Evolutionary conservation across 208 protist species (phyloP).

Genomic region (Endotrypanum monterogeii): DNA sequence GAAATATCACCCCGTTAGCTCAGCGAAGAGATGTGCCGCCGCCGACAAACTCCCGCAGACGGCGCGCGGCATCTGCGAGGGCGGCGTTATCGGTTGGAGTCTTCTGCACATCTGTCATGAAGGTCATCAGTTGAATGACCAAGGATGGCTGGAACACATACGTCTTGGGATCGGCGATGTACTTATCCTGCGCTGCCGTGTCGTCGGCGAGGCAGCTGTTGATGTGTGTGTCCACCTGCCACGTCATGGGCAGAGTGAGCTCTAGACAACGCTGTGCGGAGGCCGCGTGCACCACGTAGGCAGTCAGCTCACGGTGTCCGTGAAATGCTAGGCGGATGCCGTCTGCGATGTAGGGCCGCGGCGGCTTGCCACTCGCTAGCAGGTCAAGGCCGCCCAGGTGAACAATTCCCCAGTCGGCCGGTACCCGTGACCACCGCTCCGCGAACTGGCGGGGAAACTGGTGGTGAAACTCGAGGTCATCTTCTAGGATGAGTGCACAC

Average conservation of each 20-base stretch:
- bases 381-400: slow-evolving; percentile 90
- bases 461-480: slow-evolving; percentile 90
- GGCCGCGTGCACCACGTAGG: slow-evolving; percentile 78
- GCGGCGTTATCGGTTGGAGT: slow-evolving; percentile 59
- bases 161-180: slow-evolving; percentile 84
- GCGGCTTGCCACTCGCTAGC: slow-evolving; percentile 75
- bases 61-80: slow-evolving; percentile 84
- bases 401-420: slow-evolving; percentile 88
- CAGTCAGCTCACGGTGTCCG: slow-evolving; percentile 90
- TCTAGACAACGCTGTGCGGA: slow-evolving; percentile 80
- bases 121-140: slow-evolving; percentile 83
- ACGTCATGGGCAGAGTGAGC: slow-evolving; percentile 84
- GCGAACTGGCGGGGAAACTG: slow-evolving; percentile 60
- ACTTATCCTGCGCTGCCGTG: slow-evolving; percentile 64
- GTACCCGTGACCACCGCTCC: slow-evolving; percentile 61
- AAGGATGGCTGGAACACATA: slow-evolving; percentile 91
- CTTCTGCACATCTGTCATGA: slow-evolving; percentile 93
- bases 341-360: slow-evolving; percentile 79
- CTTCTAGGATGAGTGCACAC: slow-evolving; percentile 84
- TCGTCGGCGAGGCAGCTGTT: slow-evolving; percentile 68
- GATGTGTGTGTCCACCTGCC: slow-evolving; percentile 93
- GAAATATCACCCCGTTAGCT: neutral
- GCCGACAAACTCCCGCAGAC: slow-evolving; percentile 90
- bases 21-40: slow-evolving; percentile 85
- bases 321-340: slow-evolving; percentile 83